Base-by-base conservation (phyloP, 352 stramenopile species). In the Pythium utonaiense region DNA sequence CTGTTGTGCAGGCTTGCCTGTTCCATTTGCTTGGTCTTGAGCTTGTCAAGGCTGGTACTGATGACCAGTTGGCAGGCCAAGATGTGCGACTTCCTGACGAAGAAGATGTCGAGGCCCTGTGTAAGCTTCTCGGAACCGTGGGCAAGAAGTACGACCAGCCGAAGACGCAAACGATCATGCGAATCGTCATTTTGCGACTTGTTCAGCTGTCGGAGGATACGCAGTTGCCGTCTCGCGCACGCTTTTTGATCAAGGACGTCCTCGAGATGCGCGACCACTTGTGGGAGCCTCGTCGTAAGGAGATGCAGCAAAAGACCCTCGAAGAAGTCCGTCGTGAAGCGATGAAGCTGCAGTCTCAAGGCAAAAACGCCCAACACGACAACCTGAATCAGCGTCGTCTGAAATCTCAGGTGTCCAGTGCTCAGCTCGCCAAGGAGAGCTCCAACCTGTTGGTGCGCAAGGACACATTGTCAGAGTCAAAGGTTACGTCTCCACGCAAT, bases 341-440 rank as follows among this genome's bases (percentile, higher is more conserved):
- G 13, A 77, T 90, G 57, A 88, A 91, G 58, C 70, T 95, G 8
- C 84, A 94, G 55, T 75, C 82, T 47, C 80, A 90, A 53, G 86
- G 86, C 62, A 93, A 95, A 56, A 95, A 95, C 65, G 86, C 86
- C 2, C 86, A 95, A 62, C 86, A 95, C 64, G 86, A 94, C 52
- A 73, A 94, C 33, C 58, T 95, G 21, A 73, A 72, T 17, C 67
- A 84, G 14, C 84, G 83, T 21, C 84, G 86, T 31, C 79, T 86
- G 28, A 93, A 93, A 64, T 84, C 81, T 0, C 77, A 89, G 47
- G 71, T 94, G 17, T 86, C 86, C 10, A 95, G 86, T 62, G 74
- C 65, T 6, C 79, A 95, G 57, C 66, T 95, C 24, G 86, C 86
- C 14, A 88, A 88, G 36, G 75, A 93, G 50, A 93, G 77, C 61